Conservation (phyloP, 2,329 filamentous ascomycete species). For the Tolypocladium guangdongense region DNA sequence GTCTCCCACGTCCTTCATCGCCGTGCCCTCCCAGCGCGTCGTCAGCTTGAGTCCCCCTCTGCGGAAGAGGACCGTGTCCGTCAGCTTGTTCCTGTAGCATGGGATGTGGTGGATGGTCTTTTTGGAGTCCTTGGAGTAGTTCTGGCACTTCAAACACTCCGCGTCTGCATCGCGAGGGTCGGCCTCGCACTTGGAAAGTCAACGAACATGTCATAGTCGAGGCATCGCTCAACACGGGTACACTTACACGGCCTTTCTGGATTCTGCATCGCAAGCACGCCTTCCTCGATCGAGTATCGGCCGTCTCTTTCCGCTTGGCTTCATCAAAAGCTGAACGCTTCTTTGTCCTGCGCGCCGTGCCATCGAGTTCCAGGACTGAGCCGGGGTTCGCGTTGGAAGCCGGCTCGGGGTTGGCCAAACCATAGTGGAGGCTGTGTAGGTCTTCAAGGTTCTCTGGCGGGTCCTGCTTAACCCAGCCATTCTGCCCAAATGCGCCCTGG, state of each 20-base stretch:
- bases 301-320: conserved; percentile 18
- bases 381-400: background rate
- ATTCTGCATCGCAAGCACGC: conserved; percentile 34
- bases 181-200: conserved; percentile 23
- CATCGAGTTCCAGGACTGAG: background rate
- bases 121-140: conserved; percentile 26
- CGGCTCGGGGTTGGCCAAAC: background rate
- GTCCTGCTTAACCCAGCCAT: background rate
- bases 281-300: conserved; percentile 21
- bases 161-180: conserved; percentile 18
- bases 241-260: conserved; percentile 31
- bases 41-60: conserved; percentile 32
- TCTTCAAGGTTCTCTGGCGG: background rate
- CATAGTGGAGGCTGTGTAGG: background rate
- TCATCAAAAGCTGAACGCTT: conserved; percentile 10
- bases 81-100: conserved; percentile 33
- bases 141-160: conserved; percentile 29
- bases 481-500: background rate
- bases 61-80: conserved; percentile 29
- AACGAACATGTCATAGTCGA: background rate
- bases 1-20: conserved; percentile 29
- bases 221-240: background rate
- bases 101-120: conserved; percentile 35
- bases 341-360: conserved; percentile 2
- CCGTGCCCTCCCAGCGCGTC: conserved; percentile 27